These are phyloP conservation scores for Harringtonia aguacate DNA, from an alignment of 2,329 filamentous ascomycete species.

Conservation along the genomic window DNA sequence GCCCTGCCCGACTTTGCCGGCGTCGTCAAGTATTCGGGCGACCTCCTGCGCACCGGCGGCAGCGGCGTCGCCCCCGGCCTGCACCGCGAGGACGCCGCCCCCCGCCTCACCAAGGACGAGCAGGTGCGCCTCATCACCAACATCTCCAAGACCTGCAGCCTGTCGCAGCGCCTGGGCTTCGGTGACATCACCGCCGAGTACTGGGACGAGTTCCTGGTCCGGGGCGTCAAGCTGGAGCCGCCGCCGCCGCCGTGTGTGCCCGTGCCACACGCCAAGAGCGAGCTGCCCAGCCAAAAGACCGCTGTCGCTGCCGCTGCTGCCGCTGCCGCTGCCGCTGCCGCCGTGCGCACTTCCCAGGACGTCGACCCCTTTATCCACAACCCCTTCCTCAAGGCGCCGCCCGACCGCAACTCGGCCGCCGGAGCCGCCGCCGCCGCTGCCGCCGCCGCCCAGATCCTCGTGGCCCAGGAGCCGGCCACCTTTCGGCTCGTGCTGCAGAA, in stretches of 20 bases:
- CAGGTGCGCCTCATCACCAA: constrained; percentile 77
- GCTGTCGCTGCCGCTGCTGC: constrained; percentile 19
- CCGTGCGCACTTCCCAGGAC: constrained; percentile 44
- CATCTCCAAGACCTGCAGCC: constrained; percentile 69
- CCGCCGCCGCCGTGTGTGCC: constrained; percentile 48
- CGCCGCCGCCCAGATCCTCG: constrained; percentile 55
- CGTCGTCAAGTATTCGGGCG: constrained; percentile 77
- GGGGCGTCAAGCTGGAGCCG: constrained; percentile 61
- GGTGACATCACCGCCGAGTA: constrained; percentile 64
- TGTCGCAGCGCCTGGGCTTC: constrained; percentile 67
- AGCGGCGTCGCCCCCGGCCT: constrained; percentile 66
- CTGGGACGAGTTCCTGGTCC: constrained; percentile 92
- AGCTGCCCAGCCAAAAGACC: constrained; percentile 42
- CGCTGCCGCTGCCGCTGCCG: constrained; percentile 6
- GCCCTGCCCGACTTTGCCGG: constrained; percentile 85
- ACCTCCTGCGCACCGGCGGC: constrained; percentile 72
- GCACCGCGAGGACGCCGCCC: constrained; percentile 56
- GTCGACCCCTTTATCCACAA: constrained; percentile 91
- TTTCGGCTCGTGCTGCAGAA: constrained; percentile 87
- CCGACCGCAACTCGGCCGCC: constrained; percentile 26
- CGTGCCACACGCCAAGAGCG: constrained; percentile 51
- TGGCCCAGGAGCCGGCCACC: constrained; percentile 65
- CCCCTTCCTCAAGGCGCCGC: constrained; percentile 65
- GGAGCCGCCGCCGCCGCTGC: constrained; percentile 18
- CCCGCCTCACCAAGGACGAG: constrained; percentile 67